These are phyloP conservation scores for Scenedesmus sp. DNA, from an alignment of 163 green algal species.

Conservation along the genomic window DNA sequence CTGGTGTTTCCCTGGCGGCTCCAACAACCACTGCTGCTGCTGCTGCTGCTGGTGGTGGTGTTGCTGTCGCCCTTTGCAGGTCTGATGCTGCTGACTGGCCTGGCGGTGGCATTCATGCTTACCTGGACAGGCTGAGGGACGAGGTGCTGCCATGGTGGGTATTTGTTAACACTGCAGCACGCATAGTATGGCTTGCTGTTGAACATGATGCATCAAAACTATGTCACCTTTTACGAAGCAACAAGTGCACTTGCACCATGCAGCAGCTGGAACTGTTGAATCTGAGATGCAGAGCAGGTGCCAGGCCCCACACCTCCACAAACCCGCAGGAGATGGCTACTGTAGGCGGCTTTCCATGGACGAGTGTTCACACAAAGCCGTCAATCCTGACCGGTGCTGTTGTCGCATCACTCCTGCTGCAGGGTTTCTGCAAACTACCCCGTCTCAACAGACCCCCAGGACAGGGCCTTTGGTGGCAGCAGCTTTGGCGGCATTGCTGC, in stretches of 20 bases:
- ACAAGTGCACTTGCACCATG: too few species aligned
- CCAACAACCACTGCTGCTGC: neutral
- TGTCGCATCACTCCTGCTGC: neutral
- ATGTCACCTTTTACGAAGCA: too few species aligned
- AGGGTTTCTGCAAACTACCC: constrained; percentile 49
- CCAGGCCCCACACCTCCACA: too few species aligned
- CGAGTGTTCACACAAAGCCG: too few species aligned
- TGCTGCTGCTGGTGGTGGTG: neutral
- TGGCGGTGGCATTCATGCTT: constrained; percentile 43
- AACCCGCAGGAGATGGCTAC: too few species aligned
- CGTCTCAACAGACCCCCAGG: constrained; percentile 29
- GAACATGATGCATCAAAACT: too few species aligned
- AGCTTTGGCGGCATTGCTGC: constrained; percentile 71
- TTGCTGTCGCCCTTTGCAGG: neutral
- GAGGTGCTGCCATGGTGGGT: constrained; percentile 64
- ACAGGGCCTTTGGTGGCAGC: constrained; percentile 62
- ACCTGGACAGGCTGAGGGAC: constrained; percentile 38
- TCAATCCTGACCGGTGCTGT: neutral
- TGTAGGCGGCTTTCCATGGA: too few species aligned
- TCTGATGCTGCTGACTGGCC: constrained; percentile 54
- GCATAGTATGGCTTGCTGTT: too few species aligned
- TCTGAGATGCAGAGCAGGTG: too few species aligned
- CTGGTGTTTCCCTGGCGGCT: too few species aligned
- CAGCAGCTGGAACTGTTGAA: too few species aligned
- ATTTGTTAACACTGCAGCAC: too few species aligned